Conservation (phyloP, 768 basidiomycete species). For the Xerocomellus chrysenteron region DNA sequence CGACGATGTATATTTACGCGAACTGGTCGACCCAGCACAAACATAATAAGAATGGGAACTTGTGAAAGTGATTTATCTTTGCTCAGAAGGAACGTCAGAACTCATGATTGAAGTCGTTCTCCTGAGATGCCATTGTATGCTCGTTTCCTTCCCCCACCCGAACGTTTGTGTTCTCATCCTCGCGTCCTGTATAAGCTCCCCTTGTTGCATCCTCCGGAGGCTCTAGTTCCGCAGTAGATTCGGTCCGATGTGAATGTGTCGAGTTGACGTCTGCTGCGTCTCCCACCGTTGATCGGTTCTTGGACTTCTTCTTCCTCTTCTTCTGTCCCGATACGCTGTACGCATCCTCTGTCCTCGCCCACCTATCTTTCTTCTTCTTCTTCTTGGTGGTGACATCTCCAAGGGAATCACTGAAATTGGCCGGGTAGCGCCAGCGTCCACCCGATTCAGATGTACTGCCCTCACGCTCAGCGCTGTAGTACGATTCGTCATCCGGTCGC, state of each 20-base stretch:
- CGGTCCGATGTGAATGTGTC: slow-evolving; percentile 34
- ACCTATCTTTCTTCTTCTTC: slow-evolving; percentile 75
- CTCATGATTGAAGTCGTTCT: slow-evolving; percentile 64
- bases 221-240: slow-evolving; percentile 45
- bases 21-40: not conserved
- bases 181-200: slow-evolving; percentile 51
- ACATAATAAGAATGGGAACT: slow-evolving; percentile 11
- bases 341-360: slow-evolving; percentile 86
- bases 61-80: not conserved
- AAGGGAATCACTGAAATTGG: slow-evolving; percentile 69
- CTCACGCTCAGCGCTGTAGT: slow-evolving; percentile 49
- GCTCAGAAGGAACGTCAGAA: slow-evolving; percentile 40
- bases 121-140: slow-evolving; percentile 28
- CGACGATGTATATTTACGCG: slow-evolving; percentile 2
- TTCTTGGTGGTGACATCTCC: slow-evolving; percentile 50
- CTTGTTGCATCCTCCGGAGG: slow-evolving; percentile 71
- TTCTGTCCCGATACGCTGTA: slow-evolving; percentile 49
- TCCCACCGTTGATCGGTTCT: slow-evolving; percentile 42
- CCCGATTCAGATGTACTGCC: slow-evolving; percentile 37
- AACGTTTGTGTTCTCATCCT: not conserved
- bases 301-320: slow-evolving; percentile 68
- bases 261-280: slow-evolving; percentile 32
- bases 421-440: slow-evolving; percentile 80
- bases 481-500: slow-evolving; percentile 74
- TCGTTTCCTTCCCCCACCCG: slow-evolving; percentile 18